phyloP scores from a whole-genome alignment of 2,329 filamentous ascomycete genomes.

The Neonectria sp. region DNA sequence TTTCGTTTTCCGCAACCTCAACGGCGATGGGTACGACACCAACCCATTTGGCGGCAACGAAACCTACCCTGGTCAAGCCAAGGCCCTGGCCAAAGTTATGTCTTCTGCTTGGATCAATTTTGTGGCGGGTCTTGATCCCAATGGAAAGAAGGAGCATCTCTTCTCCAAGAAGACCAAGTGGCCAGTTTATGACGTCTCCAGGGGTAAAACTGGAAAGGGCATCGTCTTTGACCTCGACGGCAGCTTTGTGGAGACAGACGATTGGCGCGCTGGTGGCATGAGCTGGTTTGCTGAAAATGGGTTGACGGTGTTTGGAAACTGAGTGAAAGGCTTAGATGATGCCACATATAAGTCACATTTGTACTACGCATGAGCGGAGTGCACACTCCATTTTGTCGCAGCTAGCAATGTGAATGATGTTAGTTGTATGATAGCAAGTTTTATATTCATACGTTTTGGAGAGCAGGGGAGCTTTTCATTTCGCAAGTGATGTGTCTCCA shows the following conservation, averaged over 20 bases:
- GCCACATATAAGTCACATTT: no score
- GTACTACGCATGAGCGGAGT: no score
- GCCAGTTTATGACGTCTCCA: constrained; percentile 44
- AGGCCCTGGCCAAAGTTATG: constrained; percentile 47
- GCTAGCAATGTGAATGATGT: no score
- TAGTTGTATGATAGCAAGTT: no score
- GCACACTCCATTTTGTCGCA: no score
- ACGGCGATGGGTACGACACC: constrained; percentile 49
- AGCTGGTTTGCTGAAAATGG: constrained; percentile 48
- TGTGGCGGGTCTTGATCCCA: constrained; percentile 45
- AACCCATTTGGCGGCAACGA: constrained; percentile 51
- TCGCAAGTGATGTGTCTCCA: no score
- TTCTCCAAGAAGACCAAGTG: constrained; percentile 36
- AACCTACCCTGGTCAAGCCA: constrained; percentile 44
- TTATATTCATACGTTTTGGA: no score
- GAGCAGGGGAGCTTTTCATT: no score
- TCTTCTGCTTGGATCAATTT: constrained; percentile 53
- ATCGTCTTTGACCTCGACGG: constrained; percentile 49
- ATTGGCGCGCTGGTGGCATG: constrained; percentile 50
- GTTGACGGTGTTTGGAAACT: constrained; percentile 48
- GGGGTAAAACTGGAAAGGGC: constrained; percentile 41
- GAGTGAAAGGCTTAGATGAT: neutral
- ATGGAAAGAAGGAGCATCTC: constrained; percentile 34
- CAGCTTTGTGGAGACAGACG: constrained; percentile 47
- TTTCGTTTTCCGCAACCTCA: constrained; percentile 58